Evolutionary conservation across 345 rosid species (phyloP).

Genomic region (Citrus hindsii): DNA sequence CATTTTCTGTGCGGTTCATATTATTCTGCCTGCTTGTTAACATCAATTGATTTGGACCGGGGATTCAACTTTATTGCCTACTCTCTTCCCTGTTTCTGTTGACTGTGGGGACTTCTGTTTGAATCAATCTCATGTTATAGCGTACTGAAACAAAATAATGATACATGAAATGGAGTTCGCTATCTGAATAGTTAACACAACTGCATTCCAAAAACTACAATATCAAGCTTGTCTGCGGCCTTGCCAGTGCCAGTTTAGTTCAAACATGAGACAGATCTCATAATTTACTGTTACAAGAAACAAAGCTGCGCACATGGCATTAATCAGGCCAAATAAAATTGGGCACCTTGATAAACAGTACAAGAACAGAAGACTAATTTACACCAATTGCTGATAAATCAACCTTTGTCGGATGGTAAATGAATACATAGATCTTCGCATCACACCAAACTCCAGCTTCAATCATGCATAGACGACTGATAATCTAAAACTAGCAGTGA

Average conservation of each 20-base stretch:
- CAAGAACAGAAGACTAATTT: neutral
- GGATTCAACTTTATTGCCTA: no score
- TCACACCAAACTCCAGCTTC: neutral
- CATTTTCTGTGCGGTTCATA: no score
- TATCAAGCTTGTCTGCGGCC: neutral
- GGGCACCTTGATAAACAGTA: neutral
- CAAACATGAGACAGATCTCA: neutral
- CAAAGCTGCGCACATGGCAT: neutral
- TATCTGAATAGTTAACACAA: neutral
- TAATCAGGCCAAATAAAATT: neutral
- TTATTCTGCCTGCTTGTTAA: no score
- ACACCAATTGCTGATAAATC: neutral
- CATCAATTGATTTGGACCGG: no score
- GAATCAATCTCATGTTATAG: no score
- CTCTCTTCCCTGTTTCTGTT: no score
- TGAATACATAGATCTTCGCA: neutral
- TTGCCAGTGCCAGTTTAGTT: no score
- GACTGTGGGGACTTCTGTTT: no score
- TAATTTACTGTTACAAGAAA: neutral
- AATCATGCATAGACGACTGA: slow-evolving; percentile 5
- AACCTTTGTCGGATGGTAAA: neutral
- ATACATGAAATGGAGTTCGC: neutral
- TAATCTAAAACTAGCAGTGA: slow-evolving; percentile 8
- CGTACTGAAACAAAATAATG: no score
- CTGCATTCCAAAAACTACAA: neutral